Percentiles rank a stretch among this genome's conserved stretches.
phyloP scores from a whole-genome alignment of 768 basidiomycete species.

The Termitomyces sp. region DNA sequence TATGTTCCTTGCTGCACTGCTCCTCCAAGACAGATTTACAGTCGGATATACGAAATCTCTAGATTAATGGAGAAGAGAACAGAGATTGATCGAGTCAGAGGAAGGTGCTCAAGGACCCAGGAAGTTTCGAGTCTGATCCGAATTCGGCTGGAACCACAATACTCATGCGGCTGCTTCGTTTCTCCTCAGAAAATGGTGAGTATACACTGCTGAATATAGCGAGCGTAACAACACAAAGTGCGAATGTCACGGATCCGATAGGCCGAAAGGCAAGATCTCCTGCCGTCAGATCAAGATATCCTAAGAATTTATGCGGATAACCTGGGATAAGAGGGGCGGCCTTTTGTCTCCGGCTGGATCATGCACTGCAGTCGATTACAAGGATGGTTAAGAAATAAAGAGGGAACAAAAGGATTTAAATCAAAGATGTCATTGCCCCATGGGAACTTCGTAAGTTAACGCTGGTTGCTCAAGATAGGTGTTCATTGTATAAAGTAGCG shows the following conservation, averaged over 20 bases:
- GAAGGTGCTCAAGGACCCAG: not conserved
- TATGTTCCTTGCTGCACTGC: not conserved
- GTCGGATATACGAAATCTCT: not conserved
- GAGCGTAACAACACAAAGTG: not conserved
- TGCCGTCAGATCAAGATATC: not conserved
- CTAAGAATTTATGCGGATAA: not conserved
- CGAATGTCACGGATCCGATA: not conserved
- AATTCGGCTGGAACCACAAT: not conserved
- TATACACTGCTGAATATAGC: not conserved
- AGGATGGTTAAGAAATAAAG: not conserved
- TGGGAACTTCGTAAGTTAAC: not conserved
- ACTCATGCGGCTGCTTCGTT: not conserved
- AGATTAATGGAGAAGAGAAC: too few relatives aligned
- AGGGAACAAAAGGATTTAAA: not conserved
- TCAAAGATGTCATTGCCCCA: not conserved
- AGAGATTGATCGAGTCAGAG: not conserved
- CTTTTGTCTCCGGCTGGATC: not conserved
- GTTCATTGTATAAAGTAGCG: not conserved
- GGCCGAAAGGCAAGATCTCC: not conserved
- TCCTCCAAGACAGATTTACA: not conserved
- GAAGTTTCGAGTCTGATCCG: not conserved
- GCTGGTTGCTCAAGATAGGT: not conserved
- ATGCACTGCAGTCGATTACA: not conserved
- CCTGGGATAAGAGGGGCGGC: not conserved
- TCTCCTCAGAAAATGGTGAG: not conserved